A percentile compares a stretch with the other conserved stretches of the same genome.
Evolutionary conservation across 768 basidiomycete species (phyloP).

Genomic region (Kwoniella pini): DNA sequence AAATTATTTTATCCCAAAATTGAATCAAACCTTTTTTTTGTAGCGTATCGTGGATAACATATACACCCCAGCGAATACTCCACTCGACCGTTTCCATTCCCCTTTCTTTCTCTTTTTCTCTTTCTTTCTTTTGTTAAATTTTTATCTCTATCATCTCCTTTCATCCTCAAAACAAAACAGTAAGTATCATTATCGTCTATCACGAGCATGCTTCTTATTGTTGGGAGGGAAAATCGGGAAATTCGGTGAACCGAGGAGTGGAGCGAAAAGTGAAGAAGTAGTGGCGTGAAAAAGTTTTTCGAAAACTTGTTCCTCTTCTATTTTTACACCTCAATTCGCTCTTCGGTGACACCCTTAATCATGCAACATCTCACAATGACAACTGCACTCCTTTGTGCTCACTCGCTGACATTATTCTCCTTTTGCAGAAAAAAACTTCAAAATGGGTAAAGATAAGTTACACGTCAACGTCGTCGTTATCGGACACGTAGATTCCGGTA

Average conservation of each 20-base stretch:
- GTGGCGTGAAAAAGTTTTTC: no score
- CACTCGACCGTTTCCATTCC: conserved; percentile 7
- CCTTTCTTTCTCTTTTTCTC: conserved; percentile 16
- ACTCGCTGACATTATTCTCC: not conserved
- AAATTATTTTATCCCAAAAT: conserved; percentile 15
- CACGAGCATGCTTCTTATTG: no score
- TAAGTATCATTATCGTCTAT: conserved; percentile 5
- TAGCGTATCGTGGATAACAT: not conserved
- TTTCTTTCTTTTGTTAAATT: conserved; percentile 7
- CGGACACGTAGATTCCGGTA: conserved; percentile 82
- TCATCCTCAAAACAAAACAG: conserved; percentile 12
- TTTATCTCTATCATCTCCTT: conserved; percentile 21
- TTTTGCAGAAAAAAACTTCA: conserved; percentile 25
- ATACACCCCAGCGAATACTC: conserved; percentile 1
- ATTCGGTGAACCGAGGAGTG: no score
- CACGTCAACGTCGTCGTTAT: conserved; percentile 65
- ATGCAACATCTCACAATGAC: no score
- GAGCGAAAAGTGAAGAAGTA: no score
- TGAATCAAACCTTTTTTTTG: not conserved
- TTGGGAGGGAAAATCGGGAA: no score
- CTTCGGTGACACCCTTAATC: not conserved
- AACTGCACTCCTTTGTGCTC: conserved; percentile 1
- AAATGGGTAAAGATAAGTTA: conserved; percentile 51
- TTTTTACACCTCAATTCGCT: not conserved
- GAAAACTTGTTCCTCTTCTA: no score